Base-by-base conservation (phyloP, 352 stramenopile genomes). In the Globisporangium spiculum region DNA sequence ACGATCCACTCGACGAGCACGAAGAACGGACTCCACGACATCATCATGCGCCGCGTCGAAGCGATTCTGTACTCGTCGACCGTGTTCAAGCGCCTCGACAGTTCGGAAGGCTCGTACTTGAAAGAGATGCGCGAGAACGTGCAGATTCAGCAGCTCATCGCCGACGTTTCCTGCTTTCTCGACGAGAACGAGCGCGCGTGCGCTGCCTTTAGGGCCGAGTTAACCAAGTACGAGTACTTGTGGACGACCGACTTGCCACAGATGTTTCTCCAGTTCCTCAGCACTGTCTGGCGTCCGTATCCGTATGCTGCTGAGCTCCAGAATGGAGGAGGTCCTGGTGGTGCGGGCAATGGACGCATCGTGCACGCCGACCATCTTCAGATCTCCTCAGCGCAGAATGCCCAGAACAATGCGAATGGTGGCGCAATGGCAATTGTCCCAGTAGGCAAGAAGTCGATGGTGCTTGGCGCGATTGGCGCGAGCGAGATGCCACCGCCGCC, bases 211-310 rank as follows among this genome's bases (percentile, higher is more conserved):
- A 83, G 87, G 22, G 52, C 73, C 7, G 82, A 93, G 22, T 79
- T 97, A n/a, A 83, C 75, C 10, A 96, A 96, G 66, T 98, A 97
- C 69, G 89, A 97, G 57, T 98, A 98, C 72, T 67, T 98, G 10
- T 98, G 92, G 92, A 94, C 81, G 12, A 97, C 92, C 2, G 91
- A 98, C 56, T 71, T 98, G 32, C 73, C 94, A 14, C 76, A 89
- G 26, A 96, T 97, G 81, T 98, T 98, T 41, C 50, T 76, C 1
- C 65, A 87, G 55, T 98, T 98, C 68, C 76, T 97, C 1, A 59
- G 70, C 3, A 87, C 80, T 0, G 88, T 84, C 20, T 93, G 90
- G 85, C 75, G 66, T 16, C 75, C 75, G 20, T 82, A 82, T 53
- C 77, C 75, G 30, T 72, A 76, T 57, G 61, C 69, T 14, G 26